Evolutionary conservation across 768 basidiomycete genomes (phyloP).

Genomic region (Trametes meyenii): DNA sequence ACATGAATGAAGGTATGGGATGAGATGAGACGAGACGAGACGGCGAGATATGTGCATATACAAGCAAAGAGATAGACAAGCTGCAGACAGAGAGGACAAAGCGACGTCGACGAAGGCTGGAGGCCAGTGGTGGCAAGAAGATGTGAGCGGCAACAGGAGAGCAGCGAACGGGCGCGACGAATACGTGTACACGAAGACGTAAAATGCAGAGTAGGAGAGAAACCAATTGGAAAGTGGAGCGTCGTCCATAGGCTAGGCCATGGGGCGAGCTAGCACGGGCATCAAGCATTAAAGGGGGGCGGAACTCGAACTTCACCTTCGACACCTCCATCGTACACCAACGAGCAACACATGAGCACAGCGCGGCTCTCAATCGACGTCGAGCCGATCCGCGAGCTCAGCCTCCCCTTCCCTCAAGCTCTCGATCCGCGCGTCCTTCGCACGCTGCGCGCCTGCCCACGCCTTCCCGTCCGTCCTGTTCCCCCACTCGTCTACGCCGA

Average conservation of each 20-base stretch:
- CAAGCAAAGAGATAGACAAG: neutral
- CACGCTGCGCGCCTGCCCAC: constrained; percentile 12
- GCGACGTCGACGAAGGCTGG: too few species aligned
- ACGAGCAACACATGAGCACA: too few species aligned
- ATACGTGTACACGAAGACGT: neutral
- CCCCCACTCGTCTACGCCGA: constrained; percentile 32
- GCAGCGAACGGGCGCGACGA: neutral
- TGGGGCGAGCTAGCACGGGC: neutral
- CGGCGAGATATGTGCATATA: neutral
- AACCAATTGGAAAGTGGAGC: neutral
- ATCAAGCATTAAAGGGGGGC: neutral
- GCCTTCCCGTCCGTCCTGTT: constrained; percentile 28
- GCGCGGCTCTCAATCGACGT: neutral
- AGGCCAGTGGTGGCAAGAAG: neutral
- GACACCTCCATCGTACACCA: neutral
- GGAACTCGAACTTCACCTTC: neutral
- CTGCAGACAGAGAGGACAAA: neutral
- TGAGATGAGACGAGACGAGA: neutral
- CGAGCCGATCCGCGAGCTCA: neutral
- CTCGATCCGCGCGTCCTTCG: neutral
- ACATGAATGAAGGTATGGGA: neutral
- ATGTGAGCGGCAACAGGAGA: neutral
- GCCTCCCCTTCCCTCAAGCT: neutral
- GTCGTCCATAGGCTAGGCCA: neutral
- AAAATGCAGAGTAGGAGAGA: neutral